Evolutionary conservation across 2,329 filamentous ascomycete species (phyloP), one percentile per base, ranked within the genome.

Genomic region (Leptographium wingfieldii): DNA sequence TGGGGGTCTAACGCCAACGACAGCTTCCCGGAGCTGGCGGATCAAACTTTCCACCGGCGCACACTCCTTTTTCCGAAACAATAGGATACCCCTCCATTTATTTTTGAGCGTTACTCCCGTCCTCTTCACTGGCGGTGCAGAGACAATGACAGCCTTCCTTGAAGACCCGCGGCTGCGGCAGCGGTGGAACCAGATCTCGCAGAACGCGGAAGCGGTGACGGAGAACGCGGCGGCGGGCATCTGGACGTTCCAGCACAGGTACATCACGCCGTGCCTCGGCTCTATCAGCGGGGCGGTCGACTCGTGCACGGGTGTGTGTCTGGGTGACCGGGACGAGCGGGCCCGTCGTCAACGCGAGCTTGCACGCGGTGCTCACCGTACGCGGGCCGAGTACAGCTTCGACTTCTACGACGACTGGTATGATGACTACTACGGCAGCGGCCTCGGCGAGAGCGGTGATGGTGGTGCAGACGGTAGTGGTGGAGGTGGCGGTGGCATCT

Each of bases 361-460:
- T 53, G 80, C 81, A 25, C 76, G 80, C 10, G 70, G 69, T 33
- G 74, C 76, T 29, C 73, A 75, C 62, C 83, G 82, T 40, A 66
- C 62, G 2, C 73, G 84, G 57, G 88, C 91, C 33, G 92, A 96
- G 73, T 83, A 88, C 67, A 92, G 83, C 68, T 97, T 97, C 70
- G 92, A 96, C 72, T 97, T 97, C 71, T 97, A 97, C 75, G 92
- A 96, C 72, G 92, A 96, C 72, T 97, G 92, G 92, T 90, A 96
- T 63, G 78, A 81, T 59, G 80, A 83, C 56, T 52, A 53, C 14
- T 38, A 58, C 12, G 14, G 35, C 43, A 46, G 82, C 58, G 76
- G 79, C 59, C 72, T 74, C 19, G 67, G 60, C 22, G 59, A 63
- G n/a, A 60, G 57, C 6, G 56, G 43, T 1, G 92, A 96, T 71